Percentiles rank a stretch among this genome's conserved stretches.
Conservation (phyloP, 2,329 filamentous ascomycete species). For the Neocucurbitaria cava region DNA sequence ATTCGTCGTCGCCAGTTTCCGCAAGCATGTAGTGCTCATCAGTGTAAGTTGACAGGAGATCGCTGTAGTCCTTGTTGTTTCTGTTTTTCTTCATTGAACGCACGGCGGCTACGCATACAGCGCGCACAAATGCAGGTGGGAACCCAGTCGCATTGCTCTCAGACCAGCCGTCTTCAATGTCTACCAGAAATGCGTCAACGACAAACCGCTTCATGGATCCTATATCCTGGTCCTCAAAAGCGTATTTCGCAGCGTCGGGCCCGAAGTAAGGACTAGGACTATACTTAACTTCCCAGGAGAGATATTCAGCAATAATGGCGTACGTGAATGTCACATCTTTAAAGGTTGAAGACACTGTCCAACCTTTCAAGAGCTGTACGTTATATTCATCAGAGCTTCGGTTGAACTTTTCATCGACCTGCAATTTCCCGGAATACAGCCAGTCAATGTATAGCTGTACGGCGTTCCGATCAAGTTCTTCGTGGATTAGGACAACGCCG, state of each 20-base stretch:
- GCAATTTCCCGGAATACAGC: constrained; percentile 9
- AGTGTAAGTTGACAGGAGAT: not conserved
- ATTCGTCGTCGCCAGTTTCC: not conserved
- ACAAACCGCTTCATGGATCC: not conserved
- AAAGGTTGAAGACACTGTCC: not conserved
- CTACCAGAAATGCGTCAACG: not conserved
- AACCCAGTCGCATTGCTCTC: too few species aligned
- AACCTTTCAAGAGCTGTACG: not conserved
- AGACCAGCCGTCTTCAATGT: not conserved
- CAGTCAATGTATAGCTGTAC: constrained; percentile 15
- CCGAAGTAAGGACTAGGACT: not conserved
- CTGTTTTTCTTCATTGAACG: not conserved
- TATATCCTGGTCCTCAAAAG: not conserved
- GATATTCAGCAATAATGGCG: not conserved
- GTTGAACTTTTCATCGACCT: not conserved
- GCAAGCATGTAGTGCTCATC: not conserved
- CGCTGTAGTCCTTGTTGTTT: too few species aligned
- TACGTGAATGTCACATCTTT: not conserved
- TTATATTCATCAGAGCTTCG: not conserved
- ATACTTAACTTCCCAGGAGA: not conserved
- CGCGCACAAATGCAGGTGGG: not conserved
- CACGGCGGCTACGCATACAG: not conserved
- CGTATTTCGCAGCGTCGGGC: not conserved
- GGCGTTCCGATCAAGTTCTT: not conserved
- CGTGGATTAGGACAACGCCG: not conserved